phyloP scores from a whole-genome alignment of 768 basidiomycete species.

The Suillus fuscotomentosus region DNA sequence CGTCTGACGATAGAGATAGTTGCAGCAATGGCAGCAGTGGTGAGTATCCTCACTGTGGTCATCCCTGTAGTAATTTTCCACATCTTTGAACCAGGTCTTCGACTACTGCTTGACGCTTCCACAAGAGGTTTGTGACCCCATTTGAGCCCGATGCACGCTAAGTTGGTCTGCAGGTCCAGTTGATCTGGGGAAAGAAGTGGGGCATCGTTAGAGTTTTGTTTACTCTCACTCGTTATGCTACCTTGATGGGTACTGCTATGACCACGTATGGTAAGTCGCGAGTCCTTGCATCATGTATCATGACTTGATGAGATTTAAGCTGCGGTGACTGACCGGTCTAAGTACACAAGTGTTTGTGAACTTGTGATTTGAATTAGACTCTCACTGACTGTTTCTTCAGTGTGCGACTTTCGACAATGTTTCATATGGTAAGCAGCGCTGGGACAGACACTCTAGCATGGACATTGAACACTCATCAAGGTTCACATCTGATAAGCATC shows the following conservation, averaged over 20 bases:
- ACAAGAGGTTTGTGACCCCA: constrained; percentile 1
- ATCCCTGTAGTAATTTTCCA: background rate
- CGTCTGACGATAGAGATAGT: background rate
- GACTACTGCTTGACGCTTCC: constrained; percentile 6
- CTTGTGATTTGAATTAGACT: background rate
- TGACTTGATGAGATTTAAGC: background rate
- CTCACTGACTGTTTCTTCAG: background rate
- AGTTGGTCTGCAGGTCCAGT: background rate
- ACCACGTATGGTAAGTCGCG: background rate
- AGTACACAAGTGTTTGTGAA: background rate
- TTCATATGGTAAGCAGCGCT: background rate
- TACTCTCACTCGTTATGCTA: constrained; percentile 2
- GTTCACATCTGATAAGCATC: constrained; percentile 4
- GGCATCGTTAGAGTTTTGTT: background rate
- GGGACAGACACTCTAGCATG: background rate
- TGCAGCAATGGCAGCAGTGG: background rate
- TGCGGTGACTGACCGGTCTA: background rate
- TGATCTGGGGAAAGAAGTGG: constrained; percentile 4
- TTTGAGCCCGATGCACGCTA: background rate
- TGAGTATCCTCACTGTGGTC: background rate
- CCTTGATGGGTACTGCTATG: constrained; percentile 1
- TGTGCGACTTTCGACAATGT: background rate
- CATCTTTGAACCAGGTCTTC: background rate
- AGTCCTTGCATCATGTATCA: background rate
- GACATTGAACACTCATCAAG: background rate